These are phyloP conservation scores for Plantago elongata DNA, from an alignment of 257 asterid genomes.

Conservation along the genomic window DNA sequence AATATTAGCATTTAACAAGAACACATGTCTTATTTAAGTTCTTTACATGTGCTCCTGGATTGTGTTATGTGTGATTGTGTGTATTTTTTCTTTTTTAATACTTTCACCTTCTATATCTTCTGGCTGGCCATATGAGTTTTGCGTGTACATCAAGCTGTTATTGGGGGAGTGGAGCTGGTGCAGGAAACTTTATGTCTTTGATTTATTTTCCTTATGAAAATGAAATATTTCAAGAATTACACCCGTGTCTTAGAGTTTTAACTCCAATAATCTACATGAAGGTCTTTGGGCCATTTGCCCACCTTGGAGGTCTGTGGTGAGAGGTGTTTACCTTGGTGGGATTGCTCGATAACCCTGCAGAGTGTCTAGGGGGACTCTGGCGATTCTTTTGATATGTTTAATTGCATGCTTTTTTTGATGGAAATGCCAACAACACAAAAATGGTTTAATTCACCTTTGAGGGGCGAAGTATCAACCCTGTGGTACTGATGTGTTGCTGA, in stretches of 20 bases:
- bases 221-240: conserved; percentile 25
- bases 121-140: no score
- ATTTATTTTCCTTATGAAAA: conserved; percentile 25
- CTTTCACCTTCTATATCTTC: no score
- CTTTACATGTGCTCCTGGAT: no score
- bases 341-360: conserved; percentile 43
- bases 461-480: conserved; percentile 54
- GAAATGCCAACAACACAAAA: conserved; percentile 52
- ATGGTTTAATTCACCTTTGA: conserved; percentile 62
- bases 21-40: no score
- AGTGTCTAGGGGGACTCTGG: conserved; percentile 46
- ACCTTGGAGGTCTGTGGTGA: conserved; percentile 59
- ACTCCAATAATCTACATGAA: conserved; percentile 56
- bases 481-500: conserved; percentile 60
- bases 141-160: conserved; percentile 3
- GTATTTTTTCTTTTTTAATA: no score
- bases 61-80: no score
- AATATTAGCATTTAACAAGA: no score
- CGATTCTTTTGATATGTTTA: conserved; percentile 48
- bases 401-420: conserved; percentile 52
- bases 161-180: conserved; percentile 16
- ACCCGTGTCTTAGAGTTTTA: conserved; percentile 39
- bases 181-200: conserved; percentile 14
- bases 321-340: conserved; percentile 62
- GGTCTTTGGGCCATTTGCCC: conserved; percentile 56